phyloP scores from a whole-genome alignment of 345 rosid genomes.

The Eucalyptus marginata region DNA sequence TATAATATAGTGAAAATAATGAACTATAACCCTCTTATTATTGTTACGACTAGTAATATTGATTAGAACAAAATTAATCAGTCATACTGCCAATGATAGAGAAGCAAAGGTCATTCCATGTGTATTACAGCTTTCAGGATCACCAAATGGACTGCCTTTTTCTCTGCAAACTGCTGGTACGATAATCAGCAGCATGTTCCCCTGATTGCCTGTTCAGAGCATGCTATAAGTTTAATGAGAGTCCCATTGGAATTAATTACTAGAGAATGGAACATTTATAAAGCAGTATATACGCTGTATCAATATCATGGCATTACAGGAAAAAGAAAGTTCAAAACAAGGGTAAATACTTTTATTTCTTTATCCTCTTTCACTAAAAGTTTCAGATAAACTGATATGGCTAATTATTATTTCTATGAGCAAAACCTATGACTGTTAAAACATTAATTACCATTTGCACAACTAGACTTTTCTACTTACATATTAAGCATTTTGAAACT shows the following conservation, averaged over 20 bases:
- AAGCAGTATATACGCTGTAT: not conserved
- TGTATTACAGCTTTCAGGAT: not conserved
- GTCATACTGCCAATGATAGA: slow-evolving; percentile 32
- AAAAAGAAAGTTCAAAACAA: not conserved
- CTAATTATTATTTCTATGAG: not conserved
- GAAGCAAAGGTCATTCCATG: slow-evolving; percentile 25
- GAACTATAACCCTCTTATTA: not conserved
- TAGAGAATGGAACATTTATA: not conserved
- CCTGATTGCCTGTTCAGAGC: slow-evolving; percentile 18
- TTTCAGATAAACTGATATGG: not conserved
- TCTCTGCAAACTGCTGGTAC: slow-evolving; percentile 29
- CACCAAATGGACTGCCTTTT: slow-evolving; percentile 23
- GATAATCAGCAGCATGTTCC: slow-evolving; percentile 21
- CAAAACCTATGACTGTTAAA: not conserved
- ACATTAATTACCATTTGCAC: not conserved
- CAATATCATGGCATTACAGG: not conserved
- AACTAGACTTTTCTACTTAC: not conserved
- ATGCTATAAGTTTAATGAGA: not conserved
- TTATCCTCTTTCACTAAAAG: not conserved
- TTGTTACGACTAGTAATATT: not conserved
- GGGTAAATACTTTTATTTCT: not conserved
- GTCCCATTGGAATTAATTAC: not conserved
- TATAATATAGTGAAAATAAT: not conserved
- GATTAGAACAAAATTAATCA: not conserved
- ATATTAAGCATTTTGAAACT: not conserved